These are phyloP conservation scores for Trypanosoma brucei DNA, from an alignment of 208 protist species.

Conservation along the genomic window DNA sequence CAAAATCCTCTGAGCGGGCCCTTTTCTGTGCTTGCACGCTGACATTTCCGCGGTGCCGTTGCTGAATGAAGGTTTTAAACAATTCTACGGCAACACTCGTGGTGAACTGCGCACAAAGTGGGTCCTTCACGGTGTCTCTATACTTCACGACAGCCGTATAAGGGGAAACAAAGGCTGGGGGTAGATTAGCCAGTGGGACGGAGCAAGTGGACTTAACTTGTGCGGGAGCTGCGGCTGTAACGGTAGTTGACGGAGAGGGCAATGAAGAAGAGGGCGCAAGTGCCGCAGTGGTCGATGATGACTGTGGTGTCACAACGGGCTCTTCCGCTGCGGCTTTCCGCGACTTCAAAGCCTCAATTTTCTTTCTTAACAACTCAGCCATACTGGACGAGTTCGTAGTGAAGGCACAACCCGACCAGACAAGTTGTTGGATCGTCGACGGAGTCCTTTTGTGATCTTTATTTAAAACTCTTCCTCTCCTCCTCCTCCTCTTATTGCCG, in stretches of 20 bases:
- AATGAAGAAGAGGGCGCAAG: not conserved
- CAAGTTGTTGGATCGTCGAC: not conserved
- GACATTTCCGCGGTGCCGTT: too few species aligned
- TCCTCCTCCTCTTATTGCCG: too few species aligned
- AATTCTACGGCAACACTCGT: slow-evolving; percentile 19
- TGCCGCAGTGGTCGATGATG: not conserved
- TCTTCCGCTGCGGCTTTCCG: slow-evolving; percentile 12
- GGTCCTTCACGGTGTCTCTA: slow-evolving; percentile 40
- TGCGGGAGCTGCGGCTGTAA: not conserved
- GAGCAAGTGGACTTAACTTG: not conserved
- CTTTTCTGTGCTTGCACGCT: not conserved
- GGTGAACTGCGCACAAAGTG: slow-evolving; percentile 46
- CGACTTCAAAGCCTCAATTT: slow-evolving; percentile 12
- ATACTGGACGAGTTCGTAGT: not conserved
- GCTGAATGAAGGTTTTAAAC: slow-evolving; percentile 12
- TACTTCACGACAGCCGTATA: slow-evolving; percentile 40
- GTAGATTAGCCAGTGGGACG: slow-evolving; percentile 24
- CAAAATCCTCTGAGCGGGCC: not conserved
- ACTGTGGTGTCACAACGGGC: slow-evolving; percentile 1
- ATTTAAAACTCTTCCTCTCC: too few species aligned
- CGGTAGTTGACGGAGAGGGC: not conserved
- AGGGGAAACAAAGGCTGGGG: slow-evolving; percentile 51
- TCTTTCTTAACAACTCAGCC: slow-evolving; percentile 10
- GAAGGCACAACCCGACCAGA: not conserved
- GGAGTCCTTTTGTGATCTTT: not conserved